Evolutionary conservation across 2,329 filamentous ascomycete species (phyloP).

Genomic region (Malbranchea zuffiana): DNA sequence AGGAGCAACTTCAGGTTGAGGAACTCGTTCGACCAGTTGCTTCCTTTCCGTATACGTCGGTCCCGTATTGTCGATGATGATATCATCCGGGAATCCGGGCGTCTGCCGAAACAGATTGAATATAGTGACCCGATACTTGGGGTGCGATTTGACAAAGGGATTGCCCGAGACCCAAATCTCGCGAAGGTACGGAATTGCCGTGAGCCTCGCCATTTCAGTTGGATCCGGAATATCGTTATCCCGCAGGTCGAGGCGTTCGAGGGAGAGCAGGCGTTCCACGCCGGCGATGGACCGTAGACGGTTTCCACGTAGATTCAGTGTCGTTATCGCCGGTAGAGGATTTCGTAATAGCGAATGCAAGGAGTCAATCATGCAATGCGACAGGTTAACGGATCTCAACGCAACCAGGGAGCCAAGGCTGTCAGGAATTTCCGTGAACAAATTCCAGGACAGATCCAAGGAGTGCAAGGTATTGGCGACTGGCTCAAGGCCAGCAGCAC

Average conservation of each 20-base stretch:
- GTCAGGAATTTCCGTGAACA: conserved; percentile 90
- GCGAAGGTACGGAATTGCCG: conserved; percentile 77
- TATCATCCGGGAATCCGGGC: conserved; percentile 80
- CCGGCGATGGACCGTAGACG: conserved; percentile 77
- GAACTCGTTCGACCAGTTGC: conserved; percentile 68
- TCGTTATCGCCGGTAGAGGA: conserved; percentile 84
- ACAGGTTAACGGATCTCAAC: conserved; percentile 84
- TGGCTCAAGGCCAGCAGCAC: conserved; percentile 63
- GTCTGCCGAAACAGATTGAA: conserved; percentile 93
- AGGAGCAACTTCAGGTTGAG: conserved; percentile 63
- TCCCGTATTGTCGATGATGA: conserved; percentile 73
- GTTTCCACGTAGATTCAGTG: conserved; percentile 82
- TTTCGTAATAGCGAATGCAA: conserved; percentile 76
- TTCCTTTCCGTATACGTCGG: conserved; percentile 80
- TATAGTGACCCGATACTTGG: conserved; percentile 74
- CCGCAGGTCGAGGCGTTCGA: conserved; percentile 81
- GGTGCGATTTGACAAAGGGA: conserved; percentile 78
- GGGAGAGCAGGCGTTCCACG: conserved; percentile 73
- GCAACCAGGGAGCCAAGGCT: conserved; percentile 75
- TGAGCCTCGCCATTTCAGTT: conserved; percentile 77
- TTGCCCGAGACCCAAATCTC: conserved; percentile 92
- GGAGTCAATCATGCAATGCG: conserved; percentile 95
- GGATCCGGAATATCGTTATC: conserved; percentile 90
- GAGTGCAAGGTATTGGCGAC: conserved; percentile 83
- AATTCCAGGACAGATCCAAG: conserved; percentile 81